These are phyloP conservation scores for Friedmanniomyces endolithicus DNA, from an alignment of 495 filamentous ascomycete species.

Conservation along the genomic window DNA sequence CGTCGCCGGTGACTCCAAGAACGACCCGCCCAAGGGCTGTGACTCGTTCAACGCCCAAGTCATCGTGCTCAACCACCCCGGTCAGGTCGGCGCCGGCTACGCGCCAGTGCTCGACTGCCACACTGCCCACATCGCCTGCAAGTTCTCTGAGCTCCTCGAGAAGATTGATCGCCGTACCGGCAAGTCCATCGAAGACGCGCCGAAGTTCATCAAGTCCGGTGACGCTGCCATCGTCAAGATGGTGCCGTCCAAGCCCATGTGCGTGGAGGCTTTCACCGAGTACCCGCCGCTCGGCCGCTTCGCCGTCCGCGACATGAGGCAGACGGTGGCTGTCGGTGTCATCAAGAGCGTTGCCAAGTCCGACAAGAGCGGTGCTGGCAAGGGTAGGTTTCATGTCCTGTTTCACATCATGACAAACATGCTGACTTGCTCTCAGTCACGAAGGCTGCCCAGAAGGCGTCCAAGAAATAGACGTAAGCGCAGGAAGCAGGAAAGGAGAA, in stretches of 20 bases:
- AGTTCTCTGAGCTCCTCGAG: constrained; percentile 95
- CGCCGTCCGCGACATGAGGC: constrained; percentile 26
- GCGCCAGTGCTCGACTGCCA: constrained; percentile 98
- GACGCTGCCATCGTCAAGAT: constrained; percentile 99
- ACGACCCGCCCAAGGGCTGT: constrained; percentile 80
- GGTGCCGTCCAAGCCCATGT: constrained; percentile 99
- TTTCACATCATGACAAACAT: no score
- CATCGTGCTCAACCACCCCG: constrained; percentile 99
- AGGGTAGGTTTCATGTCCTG: constrained; percentile 48
- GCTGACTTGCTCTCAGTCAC: not conserved
- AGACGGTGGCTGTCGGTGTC: constrained; percentile 96
- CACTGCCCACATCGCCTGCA: constrained; percentile 99
- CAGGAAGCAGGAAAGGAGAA: not conserved
- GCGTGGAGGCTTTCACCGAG: constrained; percentile 98
- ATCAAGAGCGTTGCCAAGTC: constrained; percentile 74
- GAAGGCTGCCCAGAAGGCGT: constrained; percentile 25
- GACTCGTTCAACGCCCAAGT: constrained; percentile 98
- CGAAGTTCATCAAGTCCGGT: constrained; percentile 86
- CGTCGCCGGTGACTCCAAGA: constrained; percentile 99
- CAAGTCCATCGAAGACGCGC: constrained; percentile 78
- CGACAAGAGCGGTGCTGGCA: constrained; percentile 49
- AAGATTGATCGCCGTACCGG: constrained; percentile 99
- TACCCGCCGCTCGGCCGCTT: constrained; percentile 97
- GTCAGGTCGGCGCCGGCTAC: constrained; percentile 97
- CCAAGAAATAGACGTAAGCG: constrained; percentile 45